Percentiles rank a stretch among this genome's conserved stretches.
Evolutionary conservation across 2,329 filamentous ascomycete species (phyloP).

Genomic region (Nothopassalora personata): DNA sequence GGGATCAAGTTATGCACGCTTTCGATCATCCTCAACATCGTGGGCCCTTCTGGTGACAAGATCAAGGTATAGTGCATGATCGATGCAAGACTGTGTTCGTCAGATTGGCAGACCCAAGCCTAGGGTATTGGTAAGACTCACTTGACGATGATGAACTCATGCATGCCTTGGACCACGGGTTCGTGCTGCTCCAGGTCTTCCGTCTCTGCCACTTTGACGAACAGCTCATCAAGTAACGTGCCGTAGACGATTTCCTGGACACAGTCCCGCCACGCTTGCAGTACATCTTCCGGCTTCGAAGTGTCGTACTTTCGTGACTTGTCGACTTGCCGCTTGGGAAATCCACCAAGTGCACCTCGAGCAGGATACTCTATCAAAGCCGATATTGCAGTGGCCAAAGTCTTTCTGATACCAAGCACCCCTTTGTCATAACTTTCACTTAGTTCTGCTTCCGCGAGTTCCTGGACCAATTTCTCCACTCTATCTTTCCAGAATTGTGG

Average conservation of each 20-base stretch:
- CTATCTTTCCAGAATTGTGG: slow-evolving; percentile 61
- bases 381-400: slow-evolving; percentile 65
- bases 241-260: slow-evolving; percentile 64
- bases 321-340: slow-evolving; percentile 38
- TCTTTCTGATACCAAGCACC: slow-evolving; percentile 66
- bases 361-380: slow-evolving; percentile 65
- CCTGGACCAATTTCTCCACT: slow-evolving; percentile 54
- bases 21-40: slow-evolving; percentile 64
- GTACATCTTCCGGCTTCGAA: slow-evolving; percentile 55
- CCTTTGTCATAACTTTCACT: slow-evolving; percentile 82
- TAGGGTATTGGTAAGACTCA: slow-evolving; percentile 37
- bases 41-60: slow-evolving; percentile 68
- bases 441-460: slow-evolving; percentile 62
- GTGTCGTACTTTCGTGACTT: slow-evolving; percentile 50
- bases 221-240: slow-evolving; percentile 59
- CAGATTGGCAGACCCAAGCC: slow-evolving; percentile 4
- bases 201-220: slow-evolving; percentile 56
- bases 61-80: slow-evolving; percentile 70
- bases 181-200: slow-evolving; percentile 61
- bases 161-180: slow-evolving; percentile 56
- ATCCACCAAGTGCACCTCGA: slow-evolving; percentile 61
- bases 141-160: slow-evolving; percentile 67
- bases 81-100: slow-evolving; percentile 57
- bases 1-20: slow-evolving; percentile 66
- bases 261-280: slow-evolving; percentile 61